Conservation (phyloP, 2,329 filamentous ascomycete genomes). For the Venturia asperata region DNA sequence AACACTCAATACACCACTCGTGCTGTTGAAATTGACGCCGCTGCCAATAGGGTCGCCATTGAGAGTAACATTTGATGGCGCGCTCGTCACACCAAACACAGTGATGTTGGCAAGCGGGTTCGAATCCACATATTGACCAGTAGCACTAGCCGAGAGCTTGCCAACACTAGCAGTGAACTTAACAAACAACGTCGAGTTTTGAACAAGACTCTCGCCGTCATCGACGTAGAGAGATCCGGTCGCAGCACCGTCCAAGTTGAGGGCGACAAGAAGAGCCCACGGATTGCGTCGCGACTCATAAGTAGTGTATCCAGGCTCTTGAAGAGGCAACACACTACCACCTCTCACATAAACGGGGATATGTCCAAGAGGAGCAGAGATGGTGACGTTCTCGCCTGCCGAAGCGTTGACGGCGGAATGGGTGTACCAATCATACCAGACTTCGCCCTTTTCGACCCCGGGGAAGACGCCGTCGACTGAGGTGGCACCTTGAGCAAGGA, state of each 20-base stretch:
- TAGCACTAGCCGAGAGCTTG: constrained; percentile 42
- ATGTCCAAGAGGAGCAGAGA: constrained; percentile 56
- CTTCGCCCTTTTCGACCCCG: constrained; percentile 50
- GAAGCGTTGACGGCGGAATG: constrained; percentile 45
- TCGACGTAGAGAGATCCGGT: constrained; percentile 62
- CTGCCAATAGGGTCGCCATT: constrained; percentile 42
- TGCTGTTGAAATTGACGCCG: constrained; percentile 44
- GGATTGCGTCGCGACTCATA: constrained; percentile 53
- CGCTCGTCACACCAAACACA: constrained; percentile 49
- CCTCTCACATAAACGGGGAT: constrained; percentile 68
- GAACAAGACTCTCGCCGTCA: constrained; percentile 61
- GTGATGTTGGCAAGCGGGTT: constrained; percentile 57
- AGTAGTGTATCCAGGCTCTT: constrained; percentile 63
- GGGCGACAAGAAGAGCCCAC: constrained; percentile 60
- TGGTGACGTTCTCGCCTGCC: constrained; percentile 52
- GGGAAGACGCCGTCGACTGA: constrained; percentile 64
- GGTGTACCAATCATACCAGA: constrained; percentile 80
- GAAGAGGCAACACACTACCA: constrained; percentile 59
- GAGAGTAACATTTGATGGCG: constrained; percentile 40
- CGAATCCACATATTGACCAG: constrained; percentile 49
- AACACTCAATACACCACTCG: constrained; percentile 45
- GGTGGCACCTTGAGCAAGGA: constrained; percentile 55
- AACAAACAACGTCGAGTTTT: constrained; percentile 50
- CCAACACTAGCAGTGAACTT: constrained; percentile 40
- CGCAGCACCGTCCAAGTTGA: constrained; percentile 49